Base-by-base conservation (phyloP, 1,284 basidiomycete genomes). In the Mycena citricolor region DNA sequence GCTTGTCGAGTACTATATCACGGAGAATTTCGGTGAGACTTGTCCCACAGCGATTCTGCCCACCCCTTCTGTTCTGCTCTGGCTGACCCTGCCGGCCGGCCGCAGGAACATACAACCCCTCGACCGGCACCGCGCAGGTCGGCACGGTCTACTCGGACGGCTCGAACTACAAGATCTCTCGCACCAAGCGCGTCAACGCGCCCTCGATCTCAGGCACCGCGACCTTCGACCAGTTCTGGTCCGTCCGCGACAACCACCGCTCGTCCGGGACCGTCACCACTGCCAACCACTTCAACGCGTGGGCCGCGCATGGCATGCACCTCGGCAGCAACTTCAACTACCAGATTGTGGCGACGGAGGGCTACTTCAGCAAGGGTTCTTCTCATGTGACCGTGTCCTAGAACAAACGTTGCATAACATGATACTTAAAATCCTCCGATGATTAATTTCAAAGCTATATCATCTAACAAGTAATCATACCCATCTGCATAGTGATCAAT, bases 1-100 rank as follows among this genome's bases (percentile, higher is more conserved):
- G 5, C 62, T 69, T 42, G 57, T 67, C 51, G 67, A 70, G 54
- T 69, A 67, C 59, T 66, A 66, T 57, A 59, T 70, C 56, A 54
- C 61, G 34, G 68, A 70, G 44, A 55, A 55, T 19, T 71, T 59
- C 53, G 66, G 66, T 21, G 19, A 3, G n/a, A n/a, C n/a, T n/a
- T n/a, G n/a, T n/a, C n/a, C n/a, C n/a, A n/a, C n/a, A n/a, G n/a
- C n/a, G n/a, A n/a, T n/a, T n/a, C n/a, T n/a, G n/a, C n/a, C n/a
- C n/a, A n/a, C n/a, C n/a, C n/a, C n/a, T n/a, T n/a, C n/a, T n/a
- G n/a, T n/a, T n/a, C n/a, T n/a, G n/a, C n/a, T n/a, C n/a, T n/a
- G n/a, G n/a, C n/a, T n/a, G n/a, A n/a, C n/a, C n/a, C n/a, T n/a
- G n/a, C n/a, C n/a, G n/a, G n/a, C n/a, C n/a, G n/a, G n/a, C n/a